These are phyloP conservation scores for Kazachstania sp. DNA, from an alignment of 1,139 yeast genomes.

Conservation along the genomic window DNA sequence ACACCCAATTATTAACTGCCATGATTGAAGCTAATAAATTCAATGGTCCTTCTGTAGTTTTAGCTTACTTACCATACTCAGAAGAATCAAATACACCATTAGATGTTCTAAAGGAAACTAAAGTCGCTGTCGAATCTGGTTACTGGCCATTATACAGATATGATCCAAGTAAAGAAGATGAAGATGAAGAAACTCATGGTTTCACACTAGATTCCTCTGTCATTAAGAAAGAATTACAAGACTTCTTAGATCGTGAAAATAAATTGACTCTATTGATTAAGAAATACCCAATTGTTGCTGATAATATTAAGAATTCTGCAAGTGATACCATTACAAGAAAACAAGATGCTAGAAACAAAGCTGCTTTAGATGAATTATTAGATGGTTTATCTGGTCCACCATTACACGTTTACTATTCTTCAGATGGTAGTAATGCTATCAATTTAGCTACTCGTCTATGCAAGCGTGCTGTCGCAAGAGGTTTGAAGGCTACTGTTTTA, in stretches of 20 bases:
- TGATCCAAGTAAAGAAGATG: conserved; percentile 49
- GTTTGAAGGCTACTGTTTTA: conserved; percentile 65
- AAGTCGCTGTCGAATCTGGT: conserved; percentile 84
- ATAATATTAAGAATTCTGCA: conserved; percentile 56
- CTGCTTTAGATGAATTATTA: conserved; percentile 64
- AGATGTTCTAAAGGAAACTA: conserved; percentile 75
- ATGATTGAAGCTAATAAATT: conserved; percentile 80
- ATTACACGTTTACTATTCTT: conserved; percentile 78
- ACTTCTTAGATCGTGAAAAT: conserved; percentile 84
- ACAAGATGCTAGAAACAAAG: conserved; percentile 64
- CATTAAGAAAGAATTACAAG: conserved; percentile 65
- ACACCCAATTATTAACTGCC: conserved; percentile 87
- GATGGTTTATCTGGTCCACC: conserved; percentile 94
- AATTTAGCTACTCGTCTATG: conserved; percentile 72
- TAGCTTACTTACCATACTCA: conserved; percentile 79
- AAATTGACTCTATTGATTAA: conserved; percentile 67
- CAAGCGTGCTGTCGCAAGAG: conserved; percentile 79
- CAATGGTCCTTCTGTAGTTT: conserved; percentile 82
- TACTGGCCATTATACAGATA: conserved; percentile 93
- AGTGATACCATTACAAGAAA: conserved; percentile 53
- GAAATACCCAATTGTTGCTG: conserved; percentile 66
- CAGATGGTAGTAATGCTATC: conserved; percentile 94
- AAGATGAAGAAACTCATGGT: conserved; percentile 36
- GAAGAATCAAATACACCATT: conserved; percentile 63
- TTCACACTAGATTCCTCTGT: conserved; percentile 81